Evolutionary conservation across 768 basidiomycete species (phyloP).

Genomic region (Lactifluus echinatus): DNA sequence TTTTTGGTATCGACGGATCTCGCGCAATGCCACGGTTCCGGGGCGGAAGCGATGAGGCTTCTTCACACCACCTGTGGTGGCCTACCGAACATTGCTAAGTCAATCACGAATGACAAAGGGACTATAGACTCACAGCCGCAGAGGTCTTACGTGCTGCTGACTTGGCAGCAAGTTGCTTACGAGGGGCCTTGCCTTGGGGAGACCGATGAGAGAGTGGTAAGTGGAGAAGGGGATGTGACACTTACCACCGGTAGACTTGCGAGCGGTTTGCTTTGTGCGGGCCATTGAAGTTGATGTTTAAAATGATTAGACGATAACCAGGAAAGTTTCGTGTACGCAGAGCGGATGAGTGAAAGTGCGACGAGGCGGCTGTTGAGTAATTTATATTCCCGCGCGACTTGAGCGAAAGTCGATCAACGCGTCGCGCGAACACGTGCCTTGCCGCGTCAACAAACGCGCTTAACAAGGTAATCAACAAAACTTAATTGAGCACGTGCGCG

Average conservation of each 20-base stretch:
- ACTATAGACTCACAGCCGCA: slow-evolving; percentile 27
- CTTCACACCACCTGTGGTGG: slow-evolving; percentile 58
- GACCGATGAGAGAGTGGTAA: background rate
- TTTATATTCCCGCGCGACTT: slow-evolving; percentile 4
- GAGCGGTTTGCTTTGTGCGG: slow-evolving; percentile 69
- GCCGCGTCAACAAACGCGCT: slow-evolving; percentile 19
- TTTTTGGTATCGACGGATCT: slow-evolving; percentile 35
- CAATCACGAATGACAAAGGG: background rate
- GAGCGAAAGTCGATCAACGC: background rate
- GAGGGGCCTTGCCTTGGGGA: slow-evolving; percentile 46
- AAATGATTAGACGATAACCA: background rate
- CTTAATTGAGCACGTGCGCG: slow-evolving; percentile 19
- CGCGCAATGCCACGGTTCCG: slow-evolving; percentile 32
- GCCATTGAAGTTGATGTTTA: slow-evolving; percentile 41
- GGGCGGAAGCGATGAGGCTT: slow-evolving; percentile 39
- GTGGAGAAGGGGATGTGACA: background rate
- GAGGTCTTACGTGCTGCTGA: slow-evolving; percentile 54
- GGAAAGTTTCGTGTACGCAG: background rate
- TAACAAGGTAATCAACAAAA: slow-evolving; percentile 24
- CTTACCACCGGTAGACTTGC: slow-evolving; percentile 68
- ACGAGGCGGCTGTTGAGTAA: background rate
- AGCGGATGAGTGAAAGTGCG: background rate
- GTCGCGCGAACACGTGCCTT: slow-evolving; percentile 13
- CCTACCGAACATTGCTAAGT: slow-evolving; percentile 13
- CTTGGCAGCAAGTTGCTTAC: slow-evolving; percentile 65